A percentile compares a stretch with the other conserved stretches of the same genome.
Conservation (phyloP, 1,284 basidiomycete genomes). For the Tilletia walkeri region DNA sequence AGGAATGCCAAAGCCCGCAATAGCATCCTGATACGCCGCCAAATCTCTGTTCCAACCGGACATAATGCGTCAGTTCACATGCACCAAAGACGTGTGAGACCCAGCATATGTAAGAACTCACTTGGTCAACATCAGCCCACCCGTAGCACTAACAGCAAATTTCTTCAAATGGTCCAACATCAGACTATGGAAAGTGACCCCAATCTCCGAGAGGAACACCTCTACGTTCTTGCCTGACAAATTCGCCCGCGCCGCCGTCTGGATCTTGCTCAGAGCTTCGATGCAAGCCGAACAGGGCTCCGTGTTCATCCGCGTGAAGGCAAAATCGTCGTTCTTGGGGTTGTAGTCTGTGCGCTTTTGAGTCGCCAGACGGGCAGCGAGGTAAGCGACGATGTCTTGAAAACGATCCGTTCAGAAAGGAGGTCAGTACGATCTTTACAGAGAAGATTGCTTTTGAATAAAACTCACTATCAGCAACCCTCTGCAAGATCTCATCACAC, state of each 20-base stretch:
- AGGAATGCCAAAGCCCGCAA: constrained; percentile 75
- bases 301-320: constrained; percentile 89
- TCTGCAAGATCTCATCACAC: constrained; percentile 78
- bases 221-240: constrained; percentile 71
- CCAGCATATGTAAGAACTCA: constrained; percentile 56
- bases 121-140: constrained; percentile 97
- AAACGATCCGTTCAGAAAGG: no score
- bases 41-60: constrained; percentile 69
- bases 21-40: constrained; percentile 90
- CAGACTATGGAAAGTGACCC: constrained; percentile 87
- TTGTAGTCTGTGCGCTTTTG: constrained; percentile 97
- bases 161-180: constrained; percentile 92
- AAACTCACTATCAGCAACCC: constrained; percentile 73
- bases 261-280: constrained; percentile 76
- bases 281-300: constrained; percentile 89
- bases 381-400: constrained; percentile 54
- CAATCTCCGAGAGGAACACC: constrained; percentile 86
- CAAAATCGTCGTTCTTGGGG: constrained; percentile 78
- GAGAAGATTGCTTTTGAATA: neutral
- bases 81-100: neutral
- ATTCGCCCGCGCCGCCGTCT: constrained; percentile 70
- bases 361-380: constrained; percentile 72
- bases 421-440: neutral
- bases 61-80: neutral
- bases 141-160: constrained; percentile 93